Evolutionary conservation across 768 basidiomycete species (phyloP), one percentile per base, ranked within the genome.

Genomic region (Pholiota conissans): DNA sequence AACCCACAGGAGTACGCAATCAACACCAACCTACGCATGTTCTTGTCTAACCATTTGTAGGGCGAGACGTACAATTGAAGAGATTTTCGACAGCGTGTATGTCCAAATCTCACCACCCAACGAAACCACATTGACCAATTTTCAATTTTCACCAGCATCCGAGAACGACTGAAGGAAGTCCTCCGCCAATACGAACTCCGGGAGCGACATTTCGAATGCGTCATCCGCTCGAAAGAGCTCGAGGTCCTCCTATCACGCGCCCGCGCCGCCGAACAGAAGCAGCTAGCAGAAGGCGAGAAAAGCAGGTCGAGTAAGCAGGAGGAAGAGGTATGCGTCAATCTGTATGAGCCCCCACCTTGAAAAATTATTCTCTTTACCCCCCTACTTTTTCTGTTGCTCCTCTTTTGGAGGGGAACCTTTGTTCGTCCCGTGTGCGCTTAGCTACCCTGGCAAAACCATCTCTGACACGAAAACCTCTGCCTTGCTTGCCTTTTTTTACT

Each of bases 171-270:
- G 71, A 94, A 93, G 67, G 90, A 93, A 63, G 83, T 95, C 32
- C 83, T 95, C 42, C 84, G 86, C 24, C 92, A 93, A 67, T 95
- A 95, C 67, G 89, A 95, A 67, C 84, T 93, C 55, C 88, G 93
- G 58, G 93, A 95, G 75, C 87, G 86, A 68, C 93, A 95, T 77
- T 95, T 94, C 64, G 93, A 94, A 74, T 93, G 91, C 61, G 89
- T 95, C 27, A 87, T 95, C 55, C 89, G 93, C 39, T 94, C 93
- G 40, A 95, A 95, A 73, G 93, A 95, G 71, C 81, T 95, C 22
- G 93, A 95, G 68, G 90, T 95, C 14, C 74, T 95, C 18, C 79
- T 95, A 14, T 92, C 93, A 48, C 85, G 91, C 29, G 93, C 93
- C 40, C 86, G 92, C 70, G 88, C 90, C 24, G 91, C 92, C 9